These are phyloP conservation scores for Tilletia indica DNA, from an alignment of 1,284 basidiomycete genomes.

Conservation along the genomic window DNA sequence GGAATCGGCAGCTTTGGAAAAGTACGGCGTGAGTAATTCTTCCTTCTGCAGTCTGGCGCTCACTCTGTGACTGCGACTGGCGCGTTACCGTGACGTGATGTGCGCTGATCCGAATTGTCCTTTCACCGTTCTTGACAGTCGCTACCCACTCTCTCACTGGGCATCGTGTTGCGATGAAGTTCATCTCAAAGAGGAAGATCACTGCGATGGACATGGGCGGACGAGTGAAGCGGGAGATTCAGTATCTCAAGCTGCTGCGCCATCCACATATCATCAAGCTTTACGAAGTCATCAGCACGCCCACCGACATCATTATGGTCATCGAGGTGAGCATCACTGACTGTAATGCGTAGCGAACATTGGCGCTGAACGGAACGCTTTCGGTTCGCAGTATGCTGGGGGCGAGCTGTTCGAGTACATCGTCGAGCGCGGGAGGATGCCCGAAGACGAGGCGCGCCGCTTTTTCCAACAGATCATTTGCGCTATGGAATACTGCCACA, in stretches of 20 bases:
- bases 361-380: no score
- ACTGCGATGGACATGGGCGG: slow-evolving; percentile 70
- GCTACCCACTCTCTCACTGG: slow-evolving; percentile 90
- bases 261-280: slow-evolving; percentile 56
- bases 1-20: slow-evolving; percentile 88
- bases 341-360: neutral
- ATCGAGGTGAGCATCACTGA: slow-evolving; percentile 35
- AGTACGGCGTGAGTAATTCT: slow-evolving; percentile 77
- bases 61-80: no score
- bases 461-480: slow-evolving; percentile 56
- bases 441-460: slow-evolving; percentile 49
- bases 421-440: slow-evolving; percentile 52
- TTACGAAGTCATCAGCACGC: slow-evolving; percentile 55
- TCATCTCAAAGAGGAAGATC: slow-evolving; percentile 91
- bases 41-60: neutral
- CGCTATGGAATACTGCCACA: slow-evolving; percentile 53
- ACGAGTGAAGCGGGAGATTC: slow-evolving; percentile 77
- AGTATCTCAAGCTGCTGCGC: slow-evolving; percentile 52
- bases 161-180: slow-evolving; percentile 95
- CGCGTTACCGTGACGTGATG: no score
- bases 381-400: slow-evolving; percentile 40
- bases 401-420: slow-evolving; percentile 56
- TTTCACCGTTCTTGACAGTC: slow-evolving; percentile 62
- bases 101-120: no score
- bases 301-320: slow-evolving; percentile 55